phyloP scores from a whole-genome alignment of 2,329 filamentous ascomycete species.

The Colletotrichum lini region DNA sequence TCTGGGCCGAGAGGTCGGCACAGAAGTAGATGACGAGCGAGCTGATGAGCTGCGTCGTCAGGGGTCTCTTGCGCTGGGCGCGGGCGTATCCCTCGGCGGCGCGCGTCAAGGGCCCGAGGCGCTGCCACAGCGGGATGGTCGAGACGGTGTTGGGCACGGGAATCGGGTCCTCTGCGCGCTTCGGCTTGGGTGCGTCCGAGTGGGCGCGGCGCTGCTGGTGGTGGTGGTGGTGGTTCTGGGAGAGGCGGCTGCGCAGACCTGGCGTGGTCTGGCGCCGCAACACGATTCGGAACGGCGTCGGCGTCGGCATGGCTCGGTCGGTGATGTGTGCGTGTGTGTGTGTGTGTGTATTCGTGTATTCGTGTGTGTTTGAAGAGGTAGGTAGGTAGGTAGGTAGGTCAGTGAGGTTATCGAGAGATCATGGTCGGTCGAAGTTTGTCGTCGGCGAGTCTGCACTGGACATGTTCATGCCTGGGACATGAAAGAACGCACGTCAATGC shows the following conservation, averaged over 20 bases:
- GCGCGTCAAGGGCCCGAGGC: conserved; percentile 70
- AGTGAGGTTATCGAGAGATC: conserved; percentile 24
- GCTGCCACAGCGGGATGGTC: conserved; percentile 66
- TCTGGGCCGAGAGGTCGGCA: conserved; percentile 84
- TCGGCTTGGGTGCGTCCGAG: conserved; percentile 43
- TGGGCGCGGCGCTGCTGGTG: conserved; percentile 48
- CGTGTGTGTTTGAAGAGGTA: no score
- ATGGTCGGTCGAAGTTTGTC: conserved; percentile 9
- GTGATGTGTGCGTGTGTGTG: not conserved
- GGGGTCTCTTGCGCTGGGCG: conserved; percentile 79
- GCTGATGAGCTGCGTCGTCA: conserved; percentile 83
- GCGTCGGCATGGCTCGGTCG: conserved; percentile 44
- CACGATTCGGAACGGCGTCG: conserved; percentile 45
- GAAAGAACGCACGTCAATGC: not conserved
- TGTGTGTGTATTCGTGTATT: not conserved
- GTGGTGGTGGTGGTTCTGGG: conserved; percentile 46
- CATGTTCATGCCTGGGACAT: conserved; percentile 1
- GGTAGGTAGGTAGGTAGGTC: no score
- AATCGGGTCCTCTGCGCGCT: conserved; percentile 53
- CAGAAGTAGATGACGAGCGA: conserved; percentile 84
- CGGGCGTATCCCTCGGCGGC: conserved; percentile 74
- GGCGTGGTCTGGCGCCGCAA: conserved; percentile 48
- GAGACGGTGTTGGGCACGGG: conserved; percentile 60
- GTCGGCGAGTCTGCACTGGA: not conserved
- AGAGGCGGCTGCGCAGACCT: conserved; percentile 41